phyloP scores from a whole-genome alignment of 2,329 filamentous ascomycete genomes.

The Helotiales sp. region DNA sequence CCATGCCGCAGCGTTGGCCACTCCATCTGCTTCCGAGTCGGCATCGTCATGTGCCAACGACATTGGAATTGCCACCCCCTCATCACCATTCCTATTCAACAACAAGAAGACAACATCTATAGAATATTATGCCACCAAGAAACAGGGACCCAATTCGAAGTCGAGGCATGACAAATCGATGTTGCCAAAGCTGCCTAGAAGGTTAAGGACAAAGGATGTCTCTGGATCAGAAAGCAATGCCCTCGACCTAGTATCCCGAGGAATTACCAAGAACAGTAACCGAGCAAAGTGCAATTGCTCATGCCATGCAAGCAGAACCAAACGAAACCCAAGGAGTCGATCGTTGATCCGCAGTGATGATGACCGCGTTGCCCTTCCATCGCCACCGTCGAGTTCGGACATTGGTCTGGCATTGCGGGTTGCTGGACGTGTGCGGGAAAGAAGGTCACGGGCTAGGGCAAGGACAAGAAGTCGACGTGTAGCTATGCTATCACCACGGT shows the following conservation, averaged over 20 bases:
- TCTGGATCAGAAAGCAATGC: not conserved
- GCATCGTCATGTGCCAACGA: not conserved
- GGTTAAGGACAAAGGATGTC: no score
- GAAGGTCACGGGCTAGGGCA: no score
- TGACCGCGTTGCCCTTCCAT: not conserved
- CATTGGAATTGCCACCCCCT: not conserved
- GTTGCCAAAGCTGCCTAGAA: not conserved
- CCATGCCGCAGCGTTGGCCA: not conserved
- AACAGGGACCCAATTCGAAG: no score
- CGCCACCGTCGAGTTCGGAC: not conserved
- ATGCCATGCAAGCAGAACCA: not conserved
- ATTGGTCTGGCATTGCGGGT: not conserved
- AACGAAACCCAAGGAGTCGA: not conserved
- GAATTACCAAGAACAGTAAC: not conserved
- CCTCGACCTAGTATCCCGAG: not conserved
- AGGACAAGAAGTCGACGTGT: not conserved
- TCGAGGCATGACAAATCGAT: not conserved
- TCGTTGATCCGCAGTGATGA: not conserved
- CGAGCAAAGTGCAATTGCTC: not conserved
- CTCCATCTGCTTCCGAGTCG: not conserved
- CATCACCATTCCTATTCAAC: not conserved
- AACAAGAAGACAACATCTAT: not conserved
- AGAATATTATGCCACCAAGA: no score
- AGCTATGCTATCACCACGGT: not conserved
- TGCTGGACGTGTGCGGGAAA: not conserved